Evolutionary conservation across 768 basidiomycete genomes (phyloP).

Genomic region (Boletus sp.): DNA sequence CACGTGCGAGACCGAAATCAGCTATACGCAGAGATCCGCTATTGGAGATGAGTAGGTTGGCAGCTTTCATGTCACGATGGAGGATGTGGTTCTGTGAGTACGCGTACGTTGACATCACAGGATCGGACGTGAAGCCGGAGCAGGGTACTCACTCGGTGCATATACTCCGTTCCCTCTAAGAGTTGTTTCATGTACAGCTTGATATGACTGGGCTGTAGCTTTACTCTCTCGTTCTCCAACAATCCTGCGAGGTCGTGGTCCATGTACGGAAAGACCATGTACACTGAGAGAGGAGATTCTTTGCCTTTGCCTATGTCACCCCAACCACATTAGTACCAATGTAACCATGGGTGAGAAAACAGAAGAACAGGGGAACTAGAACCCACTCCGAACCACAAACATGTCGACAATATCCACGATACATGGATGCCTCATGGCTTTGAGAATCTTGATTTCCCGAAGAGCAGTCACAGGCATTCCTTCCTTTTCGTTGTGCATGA

Average conservation of each 20-base stretch:
- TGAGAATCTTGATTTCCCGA: slow-evolving; percentile 95
- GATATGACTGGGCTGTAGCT: slow-evolving; percentile 78
- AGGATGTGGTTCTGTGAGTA: slow-evolving; percentile 81
- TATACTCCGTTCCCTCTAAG: slow-evolving; percentile 92
- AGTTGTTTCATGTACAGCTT: slow-evolving; percentile 96
- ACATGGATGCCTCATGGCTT: slow-evolving; percentile 79
- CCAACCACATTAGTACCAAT: not conserved
- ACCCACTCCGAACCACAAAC: slow-evolving; percentile 79
- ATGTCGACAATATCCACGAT: slow-evolving; percentile 90
- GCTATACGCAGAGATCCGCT: slow-evolving; percentile 82
- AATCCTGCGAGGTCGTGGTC: slow-evolving; percentile 97
- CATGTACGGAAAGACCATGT: slow-evolving; percentile 99
- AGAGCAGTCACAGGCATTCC: slow-evolving; percentile 97
- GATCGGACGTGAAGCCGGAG: not conserved
- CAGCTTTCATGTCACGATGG: slow-evolving; percentile 99
- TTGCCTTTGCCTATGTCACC: slow-evolving; percentile 45
- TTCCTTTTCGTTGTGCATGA: slow-evolving; percentile 96
- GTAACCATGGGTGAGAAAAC: not conserved
- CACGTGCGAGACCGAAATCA: slow-evolving; percentile 93
- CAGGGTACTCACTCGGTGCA: slow-evolving; percentile 72
- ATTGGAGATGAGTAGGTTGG: slow-evolving; percentile 92
- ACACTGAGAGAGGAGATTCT: slow-evolving; percentile 73
- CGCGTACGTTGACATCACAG: slow-evolving; percentile 7
- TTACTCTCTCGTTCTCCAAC: slow-evolving; percentile 87
- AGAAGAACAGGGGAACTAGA: not conserved